A percentile compares a stretch with the other conserved stretches of the same genome.
phyloP scores from a whole-genome alignment of 371 early-diverging fungal genomes.

The Entomophthora muscae region DNA sequence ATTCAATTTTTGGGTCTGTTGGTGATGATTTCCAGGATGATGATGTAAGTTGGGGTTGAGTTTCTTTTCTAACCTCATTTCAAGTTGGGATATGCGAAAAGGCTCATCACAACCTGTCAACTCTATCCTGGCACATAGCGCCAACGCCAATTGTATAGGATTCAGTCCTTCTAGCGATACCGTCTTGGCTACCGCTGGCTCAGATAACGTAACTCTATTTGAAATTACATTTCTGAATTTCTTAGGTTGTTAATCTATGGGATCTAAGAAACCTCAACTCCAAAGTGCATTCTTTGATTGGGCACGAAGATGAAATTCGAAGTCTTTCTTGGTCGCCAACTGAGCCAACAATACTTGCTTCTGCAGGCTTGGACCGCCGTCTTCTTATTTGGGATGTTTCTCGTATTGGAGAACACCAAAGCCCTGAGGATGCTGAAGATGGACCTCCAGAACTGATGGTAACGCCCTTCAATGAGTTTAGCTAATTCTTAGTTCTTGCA shows the following conservation, averaged over 20 bases:
- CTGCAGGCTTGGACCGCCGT: slow-evolving; percentile 79
- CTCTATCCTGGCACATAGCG: slow-evolving; percentile 65
- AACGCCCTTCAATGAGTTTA: slow-evolving; percentile 11
- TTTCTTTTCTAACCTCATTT: background rate
- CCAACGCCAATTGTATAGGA: slow-evolving; percentile 84
- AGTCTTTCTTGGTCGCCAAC: slow-evolving; percentile 94
- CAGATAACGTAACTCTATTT: slow-evolving; percentile 46
- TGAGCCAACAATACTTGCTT: slow-evolving; percentile 78
- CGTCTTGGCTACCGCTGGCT: slow-evolving; percentile 88
- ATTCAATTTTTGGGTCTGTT: slow-evolving; percentile 81
- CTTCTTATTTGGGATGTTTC: slow-evolving; percentile 94
- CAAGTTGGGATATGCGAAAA: slow-evolving; percentile 51
- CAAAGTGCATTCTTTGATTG: slow-evolving; percentile 68
- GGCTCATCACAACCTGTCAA: slow-evolving; percentile 34
- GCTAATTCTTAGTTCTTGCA: slow-evolving; percentile 69
- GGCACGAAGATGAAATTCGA: slow-evolving; percentile 81
- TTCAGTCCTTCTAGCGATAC: slow-evolving; percentile 80
- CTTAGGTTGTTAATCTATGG: slow-evolving; percentile 80
- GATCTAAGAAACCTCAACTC: slow-evolving; percentile 80
- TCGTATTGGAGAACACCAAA: slow-evolving; percentile 86
- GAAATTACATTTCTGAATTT: background rate
- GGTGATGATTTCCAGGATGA: slow-evolving; percentile 84
- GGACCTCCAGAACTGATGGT: slow-evolving; percentile 95
- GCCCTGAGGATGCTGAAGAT: slow-evolving; percentile 91
- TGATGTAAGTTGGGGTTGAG: slow-evolving; percentile 48